Percentiles rank a stretch among this genome's conserved stretches.
Conservation (phyloP, 1,284 basidiomycete genomes). For the Papiliotrema terrestris region DNA sequence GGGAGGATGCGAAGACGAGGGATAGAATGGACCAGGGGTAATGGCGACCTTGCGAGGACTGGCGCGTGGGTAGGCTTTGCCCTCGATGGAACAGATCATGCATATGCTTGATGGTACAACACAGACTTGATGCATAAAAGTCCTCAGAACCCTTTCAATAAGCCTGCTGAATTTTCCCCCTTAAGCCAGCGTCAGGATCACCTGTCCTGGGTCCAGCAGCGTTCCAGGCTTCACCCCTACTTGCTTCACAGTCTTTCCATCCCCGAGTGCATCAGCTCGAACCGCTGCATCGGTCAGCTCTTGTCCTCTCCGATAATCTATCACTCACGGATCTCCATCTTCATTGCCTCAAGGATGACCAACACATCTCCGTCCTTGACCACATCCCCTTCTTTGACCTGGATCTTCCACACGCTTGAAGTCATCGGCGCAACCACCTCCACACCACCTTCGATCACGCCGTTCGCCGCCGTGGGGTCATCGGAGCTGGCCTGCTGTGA, state of each 20-base stretch:
- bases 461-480: background rate
- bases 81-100: too few species aligned
- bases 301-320: background rate
- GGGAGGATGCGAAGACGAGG: too few species aligned
- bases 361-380: slow-evolving; percentile 53
- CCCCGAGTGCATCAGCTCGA: slow-evolving; percentile 31
- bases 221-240: slow-evolving; percentile 27
- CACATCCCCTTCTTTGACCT: slow-evolving; percentile 31
- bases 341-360: slow-evolving; percentile 67
- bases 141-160: too few species aligned
- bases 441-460: slow-evolving; percentile 15
- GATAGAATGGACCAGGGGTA: too few species aligned
- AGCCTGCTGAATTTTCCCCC: too few species aligned
- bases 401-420: slow-evolving; percentile 60
- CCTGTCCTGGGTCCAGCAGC: slow-evolving; percentile 24
- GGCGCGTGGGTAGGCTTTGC: too few species aligned
- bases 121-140: too few species aligned
- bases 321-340: slow-evolving; percentile 55
- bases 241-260: slow-evolving; percentile 26
- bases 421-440: slow-evolving; percentile 52
- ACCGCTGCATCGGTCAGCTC: slow-evolving; percentile 15
- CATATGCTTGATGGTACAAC: too few species aligned
- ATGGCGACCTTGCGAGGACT: too few species aligned
- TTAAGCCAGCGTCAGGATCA: slow-evolving; percentile 14
- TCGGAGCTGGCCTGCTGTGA: slow-evolving; percentile 46